phyloP scores from a whole-genome alignment of 495 filamentous ascomycete species.

The Cenococcum geophilum region DNA sequence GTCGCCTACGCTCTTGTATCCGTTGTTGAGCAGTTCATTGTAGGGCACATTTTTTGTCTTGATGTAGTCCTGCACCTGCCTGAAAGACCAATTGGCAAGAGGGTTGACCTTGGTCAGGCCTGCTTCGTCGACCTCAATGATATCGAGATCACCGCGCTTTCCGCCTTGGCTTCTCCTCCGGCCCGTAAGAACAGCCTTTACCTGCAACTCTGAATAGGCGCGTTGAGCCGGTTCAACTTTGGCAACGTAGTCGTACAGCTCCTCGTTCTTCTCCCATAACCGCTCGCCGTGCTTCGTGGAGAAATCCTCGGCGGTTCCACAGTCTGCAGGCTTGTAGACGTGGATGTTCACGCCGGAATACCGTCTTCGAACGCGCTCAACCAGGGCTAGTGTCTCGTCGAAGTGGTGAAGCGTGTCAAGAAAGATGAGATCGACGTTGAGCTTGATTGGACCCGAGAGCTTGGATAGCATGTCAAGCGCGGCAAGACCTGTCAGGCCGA shows the following conservation, averaged over 20 bases:
- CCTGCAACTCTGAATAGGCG: constrained; percentile 80
- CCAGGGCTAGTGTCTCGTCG: constrained; percentile 74
- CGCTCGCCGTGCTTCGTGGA: constrained; percentile 71
- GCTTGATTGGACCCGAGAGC: constrained; percentile 48
- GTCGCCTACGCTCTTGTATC: constrained; percentile 96
- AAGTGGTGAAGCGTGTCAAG: constrained; percentile 97
- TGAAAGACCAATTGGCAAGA: constrained; percentile 92
- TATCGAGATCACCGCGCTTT: constrained; percentile 77
- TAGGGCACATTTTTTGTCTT: constrained; percentile 82
- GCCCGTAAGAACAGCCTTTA: constrained; percentile 91
- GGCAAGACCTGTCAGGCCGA: constrained; percentile 87
- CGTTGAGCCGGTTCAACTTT: constrained; percentile 96
- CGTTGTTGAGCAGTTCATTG: constrained; percentile 80
- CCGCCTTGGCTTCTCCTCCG: constrained; percentile 89
- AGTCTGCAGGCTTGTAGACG: constrained; percentile 76
- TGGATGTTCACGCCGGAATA: constrained; percentile 79
- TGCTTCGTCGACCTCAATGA: constrained; percentile 88
- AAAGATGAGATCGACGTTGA: constrained; percentile 82
- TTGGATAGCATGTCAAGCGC: constrained; percentile 94
- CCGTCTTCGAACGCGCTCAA: constrained; percentile 65
- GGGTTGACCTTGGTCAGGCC: constrained; percentile 97
- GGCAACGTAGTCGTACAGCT: constrained; percentile 92
- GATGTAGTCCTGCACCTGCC: constrained; percentile 83
- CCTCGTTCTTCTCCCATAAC: constrained; percentile 78
- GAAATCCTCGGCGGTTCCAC: constrained; percentile 66